Base-by-base conservation (phyloP, 805 yeast species). In the Yarrowia alimentaria region DNA sequence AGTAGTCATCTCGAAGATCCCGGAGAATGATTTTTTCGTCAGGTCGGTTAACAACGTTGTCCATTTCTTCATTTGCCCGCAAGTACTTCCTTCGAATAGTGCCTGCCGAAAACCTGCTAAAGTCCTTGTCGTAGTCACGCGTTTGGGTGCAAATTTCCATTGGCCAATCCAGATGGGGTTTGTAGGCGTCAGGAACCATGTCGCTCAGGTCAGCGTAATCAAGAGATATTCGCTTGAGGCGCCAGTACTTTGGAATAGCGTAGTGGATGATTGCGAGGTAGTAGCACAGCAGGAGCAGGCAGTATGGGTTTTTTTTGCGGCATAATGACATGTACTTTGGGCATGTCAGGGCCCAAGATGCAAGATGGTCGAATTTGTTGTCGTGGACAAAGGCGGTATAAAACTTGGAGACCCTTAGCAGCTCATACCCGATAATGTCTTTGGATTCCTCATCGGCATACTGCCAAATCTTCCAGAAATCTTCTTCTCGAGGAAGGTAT, bases 151-250 rank as follows among this genome's bases (percentile, higher is more conserved):
- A 37, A 5, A 37, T 17, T 12, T 37, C 43, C 17, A 37, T 3
- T 16, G 43, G 43, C 43, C 43, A 37, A 12, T 37, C 43, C 16
- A 37, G n/a, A 24, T 37, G 43, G 8, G 43, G 43, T n/a, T 20
- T 16, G 19, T 12, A 37, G 4, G 12, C 17, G 5, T 7, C 31
- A 2, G 30, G 16, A 5, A 37, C 17, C 43, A 16, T 16, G 4
- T 24, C 43, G 1, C 17, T 3, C 3, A 37, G 7, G 3, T 37
- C 43, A 16, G 25, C 16, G 2, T 24, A n/a, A 16, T 37, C 43
- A 17, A 24, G 7, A 12, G 16, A 8, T 8, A 37, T 21, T 8
- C 43, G 30, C 4, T 17, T 37, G 13, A 37, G 16, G 21, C 25
- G 26, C 12, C 17, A 29, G 22, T 17, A 37, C 8, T 16, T 11